Base-by-base conservation (phyloP, 225 moss, liverwort and hornwort species). In the Asterella californica region DNA sequence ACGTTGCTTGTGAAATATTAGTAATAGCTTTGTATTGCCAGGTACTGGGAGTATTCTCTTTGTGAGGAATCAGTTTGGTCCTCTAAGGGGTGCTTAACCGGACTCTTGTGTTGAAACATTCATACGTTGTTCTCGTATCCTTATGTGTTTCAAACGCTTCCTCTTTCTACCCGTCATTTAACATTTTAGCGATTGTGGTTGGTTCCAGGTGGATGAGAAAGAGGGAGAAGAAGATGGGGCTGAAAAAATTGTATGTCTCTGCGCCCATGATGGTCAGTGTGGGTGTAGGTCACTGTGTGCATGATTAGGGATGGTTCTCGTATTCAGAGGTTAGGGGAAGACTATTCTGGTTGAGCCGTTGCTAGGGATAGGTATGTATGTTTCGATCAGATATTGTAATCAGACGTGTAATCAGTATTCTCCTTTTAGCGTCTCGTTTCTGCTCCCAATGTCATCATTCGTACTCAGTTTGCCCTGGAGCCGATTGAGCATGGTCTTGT, bases 171-270 rank as follows among this genome's bases (percentile, higher is more conserved):
- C 11, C 65, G 47, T 30, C 25, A 14, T 14, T 19, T 60, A 34
- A 76, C 30, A 25, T 66, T 22, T 68, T 5, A 72, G 29, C 55
- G 63, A 33, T 15, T 78, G 76, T 76, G 55, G 52, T 38, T n/a
- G 68, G 14, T 74, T 38, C 37, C 79, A 88, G 96, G 90, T 86
- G 34, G 83, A 82, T 63, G 91, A 91, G 74, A 84, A 55, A 68
- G 92, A 89, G 60, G 77, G 73, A 42, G 80, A 81, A 76, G 92
- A 91, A 78, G 91, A 90, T 81, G 86, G 81, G 17, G 91, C 89
- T 85, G 94, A 90, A 79, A 91, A 90, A 85, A 83, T 77, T 89
- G 94, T 96, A 90, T 90, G 95, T 82, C 62, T 83, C 83, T 83
- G 61, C 64, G 69, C 78, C 75, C 78, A 78, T 84, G 70, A 78